Base-by-base conservation (phyloP, 2,329 filamentous ascomycete species). In the Trichophyton schoenleinii region DNA sequence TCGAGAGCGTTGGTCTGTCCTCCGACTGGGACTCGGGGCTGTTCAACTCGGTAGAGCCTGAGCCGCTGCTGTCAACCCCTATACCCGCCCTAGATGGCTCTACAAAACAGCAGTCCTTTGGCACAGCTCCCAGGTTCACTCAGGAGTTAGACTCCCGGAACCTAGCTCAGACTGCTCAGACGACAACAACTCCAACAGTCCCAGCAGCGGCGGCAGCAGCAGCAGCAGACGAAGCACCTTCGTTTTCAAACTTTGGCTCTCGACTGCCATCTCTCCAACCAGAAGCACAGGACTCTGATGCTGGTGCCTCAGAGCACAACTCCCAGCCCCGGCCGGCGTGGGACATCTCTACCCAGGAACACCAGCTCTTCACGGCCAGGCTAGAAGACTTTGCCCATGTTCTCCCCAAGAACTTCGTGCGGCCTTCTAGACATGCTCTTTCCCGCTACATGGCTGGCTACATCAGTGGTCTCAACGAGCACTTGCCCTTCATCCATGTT, bases 401-500 rank as follows among this genome's bases (percentile, higher is more conserved):
- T 58, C 73, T 80, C 49, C 77, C 78, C 8, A 74, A 74, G 60
- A 72, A 71, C 1, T 81, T 80, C 63, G 69, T 74, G 28, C 73
- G 78, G n/a, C 79, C 79, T 3, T 78, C 79, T 18, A 73, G 75
- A 36, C 76, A 80, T 67, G 73, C 75, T 0, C 66, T 81, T 36
- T 78, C 76, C 46, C 72, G 78, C 9, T 80, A 79, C 63, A 72
- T 80, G 62, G 78, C 78, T n/a, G 77, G 76, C 9, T 81, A 80
- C 67, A 75, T 80, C 49, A 78, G 78, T 60, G 78, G 79, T 11
- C 69, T 79, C 59, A 78, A 80, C 58, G 77, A 79, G 57, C 78
- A 79, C 67, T 72, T 81, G 57, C 78, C 79, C 2, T 80, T 81
- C 62, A 75, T 81, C 9, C 79, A 81, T 65, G 72, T 78, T 1